A percentile compares a stretch with the other conserved stretches of the same genome.
Evolutionary conservation across 768 basidiomycete species (phyloP).

Genomic region (Mycena olivaceomarginata): DNA sequence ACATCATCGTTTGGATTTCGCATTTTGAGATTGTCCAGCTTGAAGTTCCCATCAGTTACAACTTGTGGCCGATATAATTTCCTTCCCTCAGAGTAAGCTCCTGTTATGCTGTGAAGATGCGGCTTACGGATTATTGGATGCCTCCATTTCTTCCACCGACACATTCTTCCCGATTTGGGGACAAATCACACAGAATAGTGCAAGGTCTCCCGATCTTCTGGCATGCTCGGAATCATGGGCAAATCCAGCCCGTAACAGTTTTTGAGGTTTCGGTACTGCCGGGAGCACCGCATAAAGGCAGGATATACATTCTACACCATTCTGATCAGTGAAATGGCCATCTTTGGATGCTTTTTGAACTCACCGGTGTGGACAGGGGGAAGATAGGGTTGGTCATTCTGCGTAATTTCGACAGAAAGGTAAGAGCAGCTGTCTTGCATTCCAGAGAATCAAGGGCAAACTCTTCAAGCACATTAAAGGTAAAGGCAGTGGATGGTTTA

Average conservation of each 20-base stretch:
- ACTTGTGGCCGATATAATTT: conserved; percentile 40
- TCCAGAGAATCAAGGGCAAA: conserved; percentile 47
- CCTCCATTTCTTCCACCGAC: neutral
- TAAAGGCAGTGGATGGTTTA: conserved; percentile 44
- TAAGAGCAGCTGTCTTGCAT: conserved; percentile 42
- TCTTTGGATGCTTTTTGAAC: neutral
- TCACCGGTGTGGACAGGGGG: conserved; percentile 8
- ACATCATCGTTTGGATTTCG: conserved; percentile 49
- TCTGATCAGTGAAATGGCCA: neutral
- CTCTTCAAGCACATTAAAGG: conserved; percentile 47
- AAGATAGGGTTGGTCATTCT: conserved; percentile 32
- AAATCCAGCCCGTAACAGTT: neutral
- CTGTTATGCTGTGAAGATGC: neutral
- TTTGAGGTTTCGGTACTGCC: neutral
- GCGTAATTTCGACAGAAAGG: conserved; percentile 37
- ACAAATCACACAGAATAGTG: conserved; percentile 8
- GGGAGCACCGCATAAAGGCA: conserved; percentile 9
- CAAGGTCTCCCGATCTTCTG: neutral
- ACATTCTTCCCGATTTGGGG: conserved; percentile 14
- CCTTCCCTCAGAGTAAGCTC: conserved; percentile 5
- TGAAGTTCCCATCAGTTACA: conserved; percentile 54
- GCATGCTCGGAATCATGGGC: neutral
- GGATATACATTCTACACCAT: neutral
- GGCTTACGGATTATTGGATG: conserved; percentile 1
- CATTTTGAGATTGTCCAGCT: conserved; percentile 50